phyloP scores from a whole-genome alignment of 805 yeast genomes.

The Phaffomyces opuntiae region DNA sequence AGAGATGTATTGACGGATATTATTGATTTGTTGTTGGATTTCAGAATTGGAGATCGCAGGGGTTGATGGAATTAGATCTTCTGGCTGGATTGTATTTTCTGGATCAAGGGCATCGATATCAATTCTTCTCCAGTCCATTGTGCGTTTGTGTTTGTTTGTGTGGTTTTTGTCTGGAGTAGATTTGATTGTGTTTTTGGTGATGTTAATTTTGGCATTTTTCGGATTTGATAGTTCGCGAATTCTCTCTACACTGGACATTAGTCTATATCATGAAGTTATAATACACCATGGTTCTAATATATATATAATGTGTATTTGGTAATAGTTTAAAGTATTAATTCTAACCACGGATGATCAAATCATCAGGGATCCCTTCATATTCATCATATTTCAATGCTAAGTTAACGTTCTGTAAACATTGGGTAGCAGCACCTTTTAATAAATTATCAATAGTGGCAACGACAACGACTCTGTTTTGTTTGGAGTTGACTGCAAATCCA shows the following conservation, averaged over 20 bases:
- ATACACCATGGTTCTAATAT: background rate
- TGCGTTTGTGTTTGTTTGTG: conserved; percentile 13
- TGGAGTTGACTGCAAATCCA: conserved; percentile 88
- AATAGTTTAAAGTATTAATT: background rate
- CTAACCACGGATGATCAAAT: conserved; percentile 33
- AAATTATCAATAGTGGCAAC: conserved; percentile 95
- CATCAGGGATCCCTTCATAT: conserved; percentile 88
- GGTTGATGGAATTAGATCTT: conserved; percentile 49
- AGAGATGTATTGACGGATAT: conserved; percentile 55
- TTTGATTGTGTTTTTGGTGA: background rate
- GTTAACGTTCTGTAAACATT: conserved; percentile 94
- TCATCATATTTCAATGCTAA: conserved; percentile 86
- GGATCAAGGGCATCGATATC: conserved; percentile 90
- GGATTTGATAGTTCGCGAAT: background rate
- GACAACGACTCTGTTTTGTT: conserved; percentile 83
- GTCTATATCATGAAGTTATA: too few relatives aligned
- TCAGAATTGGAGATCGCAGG: conserved; percentile 43
- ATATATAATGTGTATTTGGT: background rate
- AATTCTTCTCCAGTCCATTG: conserved; percentile 89
- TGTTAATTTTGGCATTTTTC: background rate
- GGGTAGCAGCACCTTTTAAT: conserved; percentile 98
- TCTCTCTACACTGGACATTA: too few relatives aligned
- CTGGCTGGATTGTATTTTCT: conserved; percentile 54
- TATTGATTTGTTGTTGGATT: conserved; percentile 45
- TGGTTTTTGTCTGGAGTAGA: background rate